Evolutionary conservation across 495 filamentous ascomycete species (phyloP), one percentile per base, ranked within the genome.

Genomic region (Peziza echinospora): DNA sequence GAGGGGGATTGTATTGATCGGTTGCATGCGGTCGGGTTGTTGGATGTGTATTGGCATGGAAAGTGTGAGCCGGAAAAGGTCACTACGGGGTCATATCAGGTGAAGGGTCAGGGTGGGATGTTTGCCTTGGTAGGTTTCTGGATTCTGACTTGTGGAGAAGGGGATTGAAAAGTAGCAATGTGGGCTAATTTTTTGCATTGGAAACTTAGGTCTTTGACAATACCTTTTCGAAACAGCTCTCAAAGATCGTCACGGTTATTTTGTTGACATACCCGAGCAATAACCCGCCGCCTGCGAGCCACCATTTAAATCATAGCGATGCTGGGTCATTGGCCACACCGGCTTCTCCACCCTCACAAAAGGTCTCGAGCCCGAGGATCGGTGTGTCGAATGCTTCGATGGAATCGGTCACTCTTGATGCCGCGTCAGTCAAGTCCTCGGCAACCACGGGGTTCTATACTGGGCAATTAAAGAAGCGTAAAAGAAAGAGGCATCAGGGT

Each of bases 31-130:
- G 85, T 91, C 53, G 89, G 89, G 16, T 73, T 96, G 50, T 82
- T 85, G 47, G 70, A 72, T 26, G 79, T 93, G 50, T 76, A 77
- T 58, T 96, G 89, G 89, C 63, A 78, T 51, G 89, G 89, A 13
- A 91, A 84, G 63, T 94, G 84, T 63, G 86, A 96, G 61, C 84
- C 89, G 23, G 87, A 96, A 65, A 87, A 83, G 65, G 84, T 92
- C n/a, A 77, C 83, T 9, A 80, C 84, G 59, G 89, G 89, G 0
- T 89, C 79, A 13, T 83, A 84, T 61, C 76, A 91, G 59, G 84
- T 94, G 13, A 54, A 62, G 30, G 71, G 69, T 11, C 75, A 82
- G 45, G 82, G 80, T 2, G 89, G 86, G 47, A 94, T 93, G 75
- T 97, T 91, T 62, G 89, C 84, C 24, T 69, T 97, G 46, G 82